A percentile compares a stretch with the other conserved stretches of the same genome.
Evolutionary conservation across 2,329 filamentous ascomycete genomes (phyloP).

Genomic region (Colletotrichum sp.): DNA sequence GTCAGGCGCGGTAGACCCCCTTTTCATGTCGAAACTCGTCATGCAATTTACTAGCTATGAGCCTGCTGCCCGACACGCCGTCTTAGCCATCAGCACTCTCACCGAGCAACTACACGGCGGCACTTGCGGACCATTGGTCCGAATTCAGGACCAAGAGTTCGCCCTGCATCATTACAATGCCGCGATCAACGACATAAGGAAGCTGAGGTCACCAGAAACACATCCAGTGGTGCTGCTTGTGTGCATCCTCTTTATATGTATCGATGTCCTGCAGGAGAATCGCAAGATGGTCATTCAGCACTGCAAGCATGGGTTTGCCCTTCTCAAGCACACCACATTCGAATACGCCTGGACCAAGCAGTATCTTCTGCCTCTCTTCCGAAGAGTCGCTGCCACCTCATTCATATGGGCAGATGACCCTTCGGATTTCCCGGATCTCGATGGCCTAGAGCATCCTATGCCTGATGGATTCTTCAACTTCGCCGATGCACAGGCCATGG

Average conservation of each 20-base stretch:
- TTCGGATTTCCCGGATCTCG: conserved; percentile 13
- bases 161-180: conserved; percentile 14
- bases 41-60: conserved; percentile 48
- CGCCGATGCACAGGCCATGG: not conserved
- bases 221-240: conserved; percentile 9
- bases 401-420: not conserved
- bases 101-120: conserved; percentile 35
- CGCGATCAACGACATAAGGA: conserved; percentile 13
- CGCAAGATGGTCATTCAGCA: not conserved
- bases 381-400: not conserved
- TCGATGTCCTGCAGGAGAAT: conserved; percentile 9
- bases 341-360: not conserved
- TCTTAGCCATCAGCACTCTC: conserved; percentile 52
- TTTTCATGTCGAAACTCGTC: conserved; percentile 49
- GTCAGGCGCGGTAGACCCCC: conserved; percentile 1
- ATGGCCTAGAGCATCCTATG: not conserved
- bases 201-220: not conserved
- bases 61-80: conserved; percentile 50
- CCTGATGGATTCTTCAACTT: not conserved
- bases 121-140: not conserved
- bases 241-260: conserved; percentile 5
- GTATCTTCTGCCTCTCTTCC: not conserved
- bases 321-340: not conserved
- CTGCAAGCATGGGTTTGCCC: not conserved
- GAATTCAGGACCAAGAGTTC: not conserved